Evolutionary conservation across 129 eudicot species (phyloP).

Genomic region (Centrapalus pauciflorus): DNA sequence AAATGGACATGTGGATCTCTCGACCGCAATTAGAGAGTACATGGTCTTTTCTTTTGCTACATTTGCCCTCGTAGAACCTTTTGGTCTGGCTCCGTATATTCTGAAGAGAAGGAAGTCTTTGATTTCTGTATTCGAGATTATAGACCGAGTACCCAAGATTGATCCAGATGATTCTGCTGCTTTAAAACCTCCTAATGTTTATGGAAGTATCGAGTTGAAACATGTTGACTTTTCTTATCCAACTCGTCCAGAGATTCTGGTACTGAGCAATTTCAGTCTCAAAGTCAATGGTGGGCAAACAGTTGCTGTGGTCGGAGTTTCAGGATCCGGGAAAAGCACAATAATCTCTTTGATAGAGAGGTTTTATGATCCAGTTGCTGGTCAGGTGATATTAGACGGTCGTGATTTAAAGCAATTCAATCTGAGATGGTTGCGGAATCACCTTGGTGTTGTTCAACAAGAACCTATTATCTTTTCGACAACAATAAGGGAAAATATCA

Average conservation of each 20-base stretch:
- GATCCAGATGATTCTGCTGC: conserved; percentile 93
- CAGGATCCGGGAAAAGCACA: conserved; percentile 98
- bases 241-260: conserved; percentile 81
- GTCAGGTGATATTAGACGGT: conserved; percentile 73
- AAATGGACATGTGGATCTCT: conserved; percentile 40
- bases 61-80: conserved; percentile 95
- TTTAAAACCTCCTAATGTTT: conserved; percentile 88
- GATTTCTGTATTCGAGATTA: conserved; percentile 82
- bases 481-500: conserved; percentile 84
- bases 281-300: conserved; percentile 95
- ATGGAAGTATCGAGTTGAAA: conserved; percentile 88
- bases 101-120: conserved; percentile 77
- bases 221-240: conserved; percentile 85
- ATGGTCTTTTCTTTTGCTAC: conserved; percentile 98
- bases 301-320: conserved; percentile 93
- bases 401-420: conserved; percentile 77
- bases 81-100: conserved; percentile 94
- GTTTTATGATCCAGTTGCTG: conserved; percentile 91
- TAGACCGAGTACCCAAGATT: conserved; percentile 83
- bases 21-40: conserved; percentile 85
- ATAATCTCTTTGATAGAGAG: conserved; percentile 84
- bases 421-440: conserved; percentile 88
- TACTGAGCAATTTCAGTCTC: conserved; percentile 83
- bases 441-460: conserved; percentile 92
- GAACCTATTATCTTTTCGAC: conserved; percentile 91